Conservation (phyloP, 169 alveolate species). For the Plasmodium fragile region DNA sequence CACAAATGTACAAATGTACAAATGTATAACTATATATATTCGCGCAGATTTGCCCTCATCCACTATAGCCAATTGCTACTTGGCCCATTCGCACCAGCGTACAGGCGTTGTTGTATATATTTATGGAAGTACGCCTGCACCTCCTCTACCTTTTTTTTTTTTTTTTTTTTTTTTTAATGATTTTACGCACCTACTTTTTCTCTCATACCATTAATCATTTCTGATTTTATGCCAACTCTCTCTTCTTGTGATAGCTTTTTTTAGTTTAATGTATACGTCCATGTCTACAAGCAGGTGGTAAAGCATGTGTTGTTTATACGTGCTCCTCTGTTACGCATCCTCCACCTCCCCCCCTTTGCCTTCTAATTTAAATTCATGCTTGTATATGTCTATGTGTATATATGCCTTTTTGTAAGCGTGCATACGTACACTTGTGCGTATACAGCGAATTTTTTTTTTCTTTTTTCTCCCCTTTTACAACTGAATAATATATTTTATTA, state of each 20-base stretch:
- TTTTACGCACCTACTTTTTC: not conserved
- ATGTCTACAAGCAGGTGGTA: constrained; percentile 2
- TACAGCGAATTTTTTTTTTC: not conserved
- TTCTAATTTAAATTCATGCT: constrained; percentile 3
- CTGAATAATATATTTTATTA: not conserved
- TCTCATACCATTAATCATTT: constrained; percentile 1
- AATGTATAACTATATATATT: not conserved
- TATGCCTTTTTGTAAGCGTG: not conserved
- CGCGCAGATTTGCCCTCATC: not conserved
- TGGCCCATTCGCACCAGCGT: constrained; percentile 6
- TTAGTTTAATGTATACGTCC: constrained; percentile 27
- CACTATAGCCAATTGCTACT: not conserved
- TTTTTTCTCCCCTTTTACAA: not conserved
- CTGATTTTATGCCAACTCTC: constrained; percentile 14
- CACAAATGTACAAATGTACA: not conserved
- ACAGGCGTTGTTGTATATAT: not conserved
- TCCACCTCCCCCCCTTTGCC: not conserved
- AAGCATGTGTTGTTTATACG: not conserved
- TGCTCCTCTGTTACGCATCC: not conserved
- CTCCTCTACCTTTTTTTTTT: not conserved
- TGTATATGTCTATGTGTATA: constrained; percentile 10
- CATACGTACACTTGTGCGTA: constrained; percentile 31
- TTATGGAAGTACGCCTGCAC: not conserved
- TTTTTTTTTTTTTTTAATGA: constrained; percentile 12
- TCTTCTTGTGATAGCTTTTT: constrained; percentile 16